Evolutionary conservation across 2,329 filamentous ascomycete species (phyloP), one percentile per base, ranked within the genome.

Genomic region (Aspergillus arachidicola): DNA sequence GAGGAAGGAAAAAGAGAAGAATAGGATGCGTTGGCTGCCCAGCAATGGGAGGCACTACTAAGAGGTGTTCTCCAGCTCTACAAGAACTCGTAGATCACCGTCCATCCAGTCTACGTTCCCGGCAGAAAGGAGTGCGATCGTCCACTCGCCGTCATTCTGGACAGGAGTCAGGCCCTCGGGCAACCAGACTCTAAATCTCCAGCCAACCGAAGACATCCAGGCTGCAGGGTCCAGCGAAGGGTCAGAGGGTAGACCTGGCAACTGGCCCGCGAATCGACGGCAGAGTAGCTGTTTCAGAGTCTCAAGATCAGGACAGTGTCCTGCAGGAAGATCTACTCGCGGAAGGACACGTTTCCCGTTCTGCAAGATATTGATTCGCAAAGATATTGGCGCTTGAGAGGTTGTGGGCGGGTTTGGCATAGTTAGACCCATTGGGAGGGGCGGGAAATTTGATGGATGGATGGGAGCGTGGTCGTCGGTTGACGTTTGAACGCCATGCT

Each of bases 101-200:
- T 82, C 80, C 79, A 83, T 81, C 81, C 81, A 83, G 34, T 82
- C 80, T 2, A 81, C 76, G 12, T 76, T 78, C 21, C 76, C 75
- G 12, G 77, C 77, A 5, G 78, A 76, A 36, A 81, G 67, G n/a
- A 82, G 71, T 5, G 80, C 78, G 62, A 81, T 75, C 23, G 77
- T 75, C 81, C 80, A 82, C 54, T 82, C 79, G 43, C 76, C 75
- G 57, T 82, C 78, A 51, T 71, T 78, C 14, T 73, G 71, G 9
- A 82, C 70, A 7, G 68, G 59, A 16, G 74, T 66, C n/a, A 82
- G 64, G 6, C 81, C 81, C 57, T 81, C 75, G 1, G 80, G 76
- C 1, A 82, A 70, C 75, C 75, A 80, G 2, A 76, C 79, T 59
- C 76, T 79, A 59, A 81, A 65, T 26, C 67, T 74, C 77, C 76